These are phyloP conservation scores for Fragilariopsis cylindrus DNA, from an alignment of 108 stramenopile species.

Conservation along the genomic window DNA sequence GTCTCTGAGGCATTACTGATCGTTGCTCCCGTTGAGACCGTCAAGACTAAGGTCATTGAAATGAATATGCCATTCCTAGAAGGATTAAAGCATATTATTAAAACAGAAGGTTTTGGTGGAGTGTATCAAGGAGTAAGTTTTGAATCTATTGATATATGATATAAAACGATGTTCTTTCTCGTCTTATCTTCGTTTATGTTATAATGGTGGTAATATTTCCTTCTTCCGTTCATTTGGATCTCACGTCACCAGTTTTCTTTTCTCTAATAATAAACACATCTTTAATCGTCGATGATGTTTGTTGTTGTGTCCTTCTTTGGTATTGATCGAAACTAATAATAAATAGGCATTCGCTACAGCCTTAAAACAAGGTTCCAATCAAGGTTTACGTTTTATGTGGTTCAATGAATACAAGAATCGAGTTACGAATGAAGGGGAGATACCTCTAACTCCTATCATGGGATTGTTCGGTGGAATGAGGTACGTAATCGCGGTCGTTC, in stretches of 20 bases:
- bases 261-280: neutral
- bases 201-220: neutral
- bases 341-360: slow-evolving; percentile 80
- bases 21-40: slow-evolving; percentile 97
- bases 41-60: slow-evolving; percentile 97
- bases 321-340: neutral
- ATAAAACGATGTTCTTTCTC: neutral
- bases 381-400: slow-evolving; percentile 97
- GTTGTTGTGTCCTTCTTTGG: too few relatives aligned
- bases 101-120: slow-evolving; percentile 90
- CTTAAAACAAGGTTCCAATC: slow-evolving; percentile 97
- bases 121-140: slow-evolving; percentile 86
- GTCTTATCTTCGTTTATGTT: neutral
- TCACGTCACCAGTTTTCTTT: neutral
- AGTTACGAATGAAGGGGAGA: slow-evolving; percentile 76
- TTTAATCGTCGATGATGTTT: too few relatives aligned
- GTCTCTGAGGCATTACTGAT: slow-evolving; percentile 90
- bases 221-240: neutral
- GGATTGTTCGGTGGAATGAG: slow-evolving; percentile 95
- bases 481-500: too few relatives aligned
- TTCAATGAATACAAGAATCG: slow-evolving; percentile 95
- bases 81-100: slow-evolving; percentile 84
- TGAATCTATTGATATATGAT: neutral
- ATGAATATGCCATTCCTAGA: slow-evolving; percentile 83
- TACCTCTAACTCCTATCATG: slow-evolving; percentile 72